These are phyloP conservation scores for Cladophialophora exuberans DNA, from an alignment of 2,329 filamentous ascomycete species.

Conservation along the genomic window DNA sequence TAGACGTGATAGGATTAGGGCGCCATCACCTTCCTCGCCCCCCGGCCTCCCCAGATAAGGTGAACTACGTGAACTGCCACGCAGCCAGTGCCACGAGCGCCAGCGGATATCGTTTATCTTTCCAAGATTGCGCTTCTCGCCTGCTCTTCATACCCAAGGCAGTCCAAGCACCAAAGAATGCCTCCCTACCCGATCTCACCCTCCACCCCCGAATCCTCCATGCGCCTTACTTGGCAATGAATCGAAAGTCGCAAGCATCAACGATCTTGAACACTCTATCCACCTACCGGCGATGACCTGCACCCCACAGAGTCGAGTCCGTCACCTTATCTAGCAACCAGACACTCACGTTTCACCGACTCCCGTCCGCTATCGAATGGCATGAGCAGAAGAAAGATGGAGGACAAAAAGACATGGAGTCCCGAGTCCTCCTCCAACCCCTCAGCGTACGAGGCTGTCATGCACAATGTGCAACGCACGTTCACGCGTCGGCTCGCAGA, in stretches of 20 bases:
- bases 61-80: too few relatives aligned
- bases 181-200: not conserved
- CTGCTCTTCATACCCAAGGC: not conserved
- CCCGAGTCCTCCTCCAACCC: slow-evolving; percentile 28
- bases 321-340: not conserved
- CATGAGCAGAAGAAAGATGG: slow-evolving; percentile 21
- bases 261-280: not conserved
- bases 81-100: too few relatives aligned
- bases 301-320: not conserved
- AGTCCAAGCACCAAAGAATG: not conserved
- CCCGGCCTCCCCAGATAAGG: too few relatives aligned
- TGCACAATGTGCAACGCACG: slow-evolving; percentile 24
- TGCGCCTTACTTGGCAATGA: not conserved
- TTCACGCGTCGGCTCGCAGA: slow-evolving; percentile 34
- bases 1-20: too few relatives aligned
- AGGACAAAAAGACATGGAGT: slow-evolving; percentile 31
- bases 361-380: slow-evolving; percentile 7
- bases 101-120: too few relatives aligned
- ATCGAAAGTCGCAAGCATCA: not conserved
- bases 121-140: too few relatives aligned
- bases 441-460: slow-evolving; percentile 30
- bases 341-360: not conserved
- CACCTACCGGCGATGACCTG: not conserved
- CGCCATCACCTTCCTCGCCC: too few relatives aligned
- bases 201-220: not conserved